Conservation (phyloP, 78 protist species). For the Dictyostelium brefeldianum region DNA sequence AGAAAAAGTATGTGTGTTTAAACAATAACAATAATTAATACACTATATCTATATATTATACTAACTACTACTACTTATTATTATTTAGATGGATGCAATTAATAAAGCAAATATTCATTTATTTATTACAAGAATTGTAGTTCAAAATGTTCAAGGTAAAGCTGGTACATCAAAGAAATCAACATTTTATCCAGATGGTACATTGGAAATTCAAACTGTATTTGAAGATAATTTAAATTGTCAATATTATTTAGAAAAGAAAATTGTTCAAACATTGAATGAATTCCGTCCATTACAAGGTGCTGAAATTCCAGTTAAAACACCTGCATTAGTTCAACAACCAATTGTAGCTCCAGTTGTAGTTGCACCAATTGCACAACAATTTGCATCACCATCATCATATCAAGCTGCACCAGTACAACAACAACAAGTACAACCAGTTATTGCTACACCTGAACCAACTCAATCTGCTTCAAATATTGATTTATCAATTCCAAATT, state of each 20-base stretch:
- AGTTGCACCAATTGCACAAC: conserved; percentile 10
- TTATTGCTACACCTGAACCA: neutral
- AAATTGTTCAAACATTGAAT: conserved; percentile 31
- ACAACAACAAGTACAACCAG: neutral
- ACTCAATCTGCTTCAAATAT: conserved; percentile 1
- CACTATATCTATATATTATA: too few relatives aligned
- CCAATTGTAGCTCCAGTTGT: conserved; percentile 20
- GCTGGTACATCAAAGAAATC: conserved; percentile 68
- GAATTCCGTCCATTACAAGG: conserved; percentile 70
- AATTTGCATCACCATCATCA: conserved; percentile 6
- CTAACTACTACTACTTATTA: neutral
- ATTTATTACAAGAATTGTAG: conserved; percentile 51
- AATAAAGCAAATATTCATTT: conserved; percentile 59
- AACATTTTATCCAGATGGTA: conserved; percentile 66
- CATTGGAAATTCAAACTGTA: conserved; percentile 47
- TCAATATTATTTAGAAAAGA: conserved; percentile 70
- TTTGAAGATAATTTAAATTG: conserved; percentile 65
- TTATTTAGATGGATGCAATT: conserved; percentile 42
- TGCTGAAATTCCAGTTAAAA: conserved; percentile 14
- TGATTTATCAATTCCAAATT: conserved; percentile 51
- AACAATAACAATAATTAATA: too few relatives aligned
- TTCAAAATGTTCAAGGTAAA: conserved; percentile 65
- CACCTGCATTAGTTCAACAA: neutral
- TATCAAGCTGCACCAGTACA: neutral
- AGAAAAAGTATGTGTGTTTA: conserved; percentile 66